Evolutionary conservation across 441 rosid genomes (phyloP), one percentile per base, ranked within the genome.

Genomic region (Arabidopsis lyrata): DNA sequence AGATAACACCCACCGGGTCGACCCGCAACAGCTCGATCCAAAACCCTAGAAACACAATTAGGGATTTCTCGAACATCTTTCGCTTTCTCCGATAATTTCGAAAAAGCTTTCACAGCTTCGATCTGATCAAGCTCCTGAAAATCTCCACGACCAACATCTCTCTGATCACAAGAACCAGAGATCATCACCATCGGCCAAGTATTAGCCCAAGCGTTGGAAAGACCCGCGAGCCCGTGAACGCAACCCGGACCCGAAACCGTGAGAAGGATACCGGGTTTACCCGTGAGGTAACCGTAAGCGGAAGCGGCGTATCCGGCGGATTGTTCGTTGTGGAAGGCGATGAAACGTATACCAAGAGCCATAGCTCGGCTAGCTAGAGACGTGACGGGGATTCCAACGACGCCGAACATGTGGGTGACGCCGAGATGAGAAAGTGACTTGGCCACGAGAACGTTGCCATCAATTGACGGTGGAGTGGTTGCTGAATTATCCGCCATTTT

Each of bases 271-370:
- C 97, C 97, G 13, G 97, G 94, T 9, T 76, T 79, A 41, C 94
- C 97, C 0, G 95, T 92, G 61, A 94, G 96, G 78, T 88, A 92
- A 8, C 99, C 97, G 78, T 88, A 92, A 11, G 97, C 97, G 5
- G 97, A 92, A 73, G 99, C 97, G 44, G 97, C 97, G 75, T 95
- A 95, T 2, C 99, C 99, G 0, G 99, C 99, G 45, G 99, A 90
- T 77, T 92, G 99, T 81, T 95, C 99, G 82, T 95, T 95, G 83
- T 92, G 98, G 82, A 90, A 92, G 68, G 98, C 98, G 64, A 92
- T 27, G 87, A 95, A 92, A 56, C 98, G 94, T 78, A 95, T 78
- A 15, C 99, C 99, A 0, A 85, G 70, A 9, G 91, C 74, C 66
- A 90, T 88, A 38, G 96, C 89, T 34, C 90, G 93, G 78, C 66